Evolutionary conservation across 352 stramenopile species (phyloP).

Genomic region (Phytophthora pini): DNA sequence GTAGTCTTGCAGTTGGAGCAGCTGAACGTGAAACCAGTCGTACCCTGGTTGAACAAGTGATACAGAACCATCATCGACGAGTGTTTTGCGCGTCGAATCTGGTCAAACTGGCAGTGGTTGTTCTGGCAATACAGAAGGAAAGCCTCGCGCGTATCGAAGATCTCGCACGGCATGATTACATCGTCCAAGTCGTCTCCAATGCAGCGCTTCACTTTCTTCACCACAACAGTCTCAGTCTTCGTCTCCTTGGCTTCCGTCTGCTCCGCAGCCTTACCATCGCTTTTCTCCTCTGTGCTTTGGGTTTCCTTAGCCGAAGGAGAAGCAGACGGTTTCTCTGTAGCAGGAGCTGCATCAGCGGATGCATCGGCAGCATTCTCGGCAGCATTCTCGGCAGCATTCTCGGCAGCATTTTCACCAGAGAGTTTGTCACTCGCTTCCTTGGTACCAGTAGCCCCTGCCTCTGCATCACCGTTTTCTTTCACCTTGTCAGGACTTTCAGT

Average conservation of each 20-base stretch:
- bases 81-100: constrained; percentile 84
- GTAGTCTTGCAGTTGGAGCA: constrained; percentile 95
- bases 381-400: constrained; percentile 24
- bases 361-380: constrained; percentile 25
- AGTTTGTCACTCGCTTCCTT: constrained; percentile 3
- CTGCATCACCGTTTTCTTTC: constrained; percentile 15
- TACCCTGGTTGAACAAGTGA: constrained; percentile 93
- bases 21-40: constrained; percentile 97
- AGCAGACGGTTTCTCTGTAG: background rate
- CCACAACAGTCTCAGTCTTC: constrained; percentile 20
- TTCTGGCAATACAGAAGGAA: constrained; percentile 91
- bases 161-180: constrained; percentile 98
- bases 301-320: constrained; percentile 34
- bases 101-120: constrained; percentile 87
- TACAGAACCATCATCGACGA: constrained; percentile 90
- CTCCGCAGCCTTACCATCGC: constrained; percentile 24
- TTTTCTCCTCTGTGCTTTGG: constrained; percentile 18
- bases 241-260: constrained; percentile 36
- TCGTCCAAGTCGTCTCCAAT: constrained; percentile 81
- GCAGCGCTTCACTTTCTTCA: constrained; percentile 38
- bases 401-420: constrained; percentile 7
- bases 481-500: constrained; percentile 16
- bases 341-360: background rate
- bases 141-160: constrained; percentile 93
- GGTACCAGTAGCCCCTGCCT: constrained; percentile 22